Evolutionary conservation across 2,329 filamentous ascomycete species (phyloP).

Genomic region (Ascochyta koolunga): DNA sequence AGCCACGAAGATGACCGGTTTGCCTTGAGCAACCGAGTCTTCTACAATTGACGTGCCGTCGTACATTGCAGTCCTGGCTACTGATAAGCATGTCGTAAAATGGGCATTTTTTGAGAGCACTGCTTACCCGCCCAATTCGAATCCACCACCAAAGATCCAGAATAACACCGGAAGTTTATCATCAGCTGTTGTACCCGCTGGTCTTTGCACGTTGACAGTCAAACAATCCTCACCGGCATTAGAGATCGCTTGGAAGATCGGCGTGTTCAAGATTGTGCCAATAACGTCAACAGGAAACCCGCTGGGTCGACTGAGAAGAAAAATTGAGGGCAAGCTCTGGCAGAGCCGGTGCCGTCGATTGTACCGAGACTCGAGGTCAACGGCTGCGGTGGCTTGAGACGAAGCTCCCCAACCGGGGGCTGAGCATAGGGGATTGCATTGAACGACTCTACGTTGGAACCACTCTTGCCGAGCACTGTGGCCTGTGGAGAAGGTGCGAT

Average conservation of each 20-base stretch:
- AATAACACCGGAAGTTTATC: slow-evolving; percentile 55
- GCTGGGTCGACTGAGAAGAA: slow-evolving; percentile 58
- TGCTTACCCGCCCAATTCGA: slow-evolving; percentile 42
- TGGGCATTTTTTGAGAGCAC: slow-evolving; percentile 17
- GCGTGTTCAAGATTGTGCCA: slow-evolving; percentile 47
- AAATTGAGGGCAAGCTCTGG: slow-evolving; percentile 75
- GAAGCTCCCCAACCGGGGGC: slow-evolving; percentile 68
- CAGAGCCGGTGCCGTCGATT: slow-evolving; percentile 63
- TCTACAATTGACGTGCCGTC: slow-evolving; percentile 49
- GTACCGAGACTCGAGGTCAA: slow-evolving; percentile 64
- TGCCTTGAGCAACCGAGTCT: slow-evolving; percentile 55
- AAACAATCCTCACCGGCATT: slow-evolving; percentile 53
- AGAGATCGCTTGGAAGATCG: slow-evolving; percentile 46
- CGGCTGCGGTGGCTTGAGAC: slow-evolving; percentile 71
- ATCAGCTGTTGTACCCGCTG: slow-evolving; percentile 43
- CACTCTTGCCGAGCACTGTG: slow-evolving; percentile 59
- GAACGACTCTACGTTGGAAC: slow-evolving; percentile 67
- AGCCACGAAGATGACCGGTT: slow-evolving; percentile 75
- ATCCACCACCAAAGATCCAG: slow-evolving; percentile 57
- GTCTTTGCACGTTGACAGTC: slow-evolving; percentile 52
- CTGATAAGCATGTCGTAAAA: slow-evolving; percentile 19
- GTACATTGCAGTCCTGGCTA: slow-evolving; percentile 42
- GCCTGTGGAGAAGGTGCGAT: slow-evolving; percentile 58
- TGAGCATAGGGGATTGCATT: slow-evolving; percentile 77
- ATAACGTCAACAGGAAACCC: slow-evolving; percentile 45